These are phyloP conservation scores for Xylariaceae sp. DNA, from an alignment of 2,329 filamentous ascomycete species.

Conservation along the genomic window DNA sequence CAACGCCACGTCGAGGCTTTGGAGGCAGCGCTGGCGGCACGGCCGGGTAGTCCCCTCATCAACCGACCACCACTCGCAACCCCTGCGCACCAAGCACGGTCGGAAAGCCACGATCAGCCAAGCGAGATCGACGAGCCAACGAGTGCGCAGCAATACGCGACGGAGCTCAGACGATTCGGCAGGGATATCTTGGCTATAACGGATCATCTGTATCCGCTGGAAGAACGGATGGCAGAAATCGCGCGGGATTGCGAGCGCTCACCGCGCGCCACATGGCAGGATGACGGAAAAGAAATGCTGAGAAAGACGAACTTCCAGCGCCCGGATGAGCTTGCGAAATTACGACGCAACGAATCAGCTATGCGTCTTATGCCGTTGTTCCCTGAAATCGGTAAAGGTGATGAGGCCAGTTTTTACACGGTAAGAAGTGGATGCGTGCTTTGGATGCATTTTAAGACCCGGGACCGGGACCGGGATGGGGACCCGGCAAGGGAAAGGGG, in stretches of 20 bases:
- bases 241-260: conserved; percentile 13
- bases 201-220: conserved; percentile 14
- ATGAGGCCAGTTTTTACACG: conserved; percentile 17
- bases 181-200: conserved; percentile 15
- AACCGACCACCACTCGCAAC: conserved; percentile 1
- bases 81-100: conserved; percentile 1
- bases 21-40: conserved; percentile 8
- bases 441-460: too few species aligned
- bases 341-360: conserved; percentile 15
- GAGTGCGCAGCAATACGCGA: not conserved
- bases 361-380: conserved; percentile 19
- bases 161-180: conserved; percentile 10
- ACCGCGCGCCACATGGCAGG: not conserved
- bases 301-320: conserved; percentile 18
- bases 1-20: conserved; percentile 15
- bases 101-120: conserved; percentile 4
- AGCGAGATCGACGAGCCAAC: conserved; percentile 1
- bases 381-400: conserved; percentile 20
- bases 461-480: not conserved
- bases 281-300: conserved; percentile 9
- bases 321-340: conserved; percentile 13
- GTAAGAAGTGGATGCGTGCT: conserved; percentile 16
- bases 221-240: conserved; percentile 11
- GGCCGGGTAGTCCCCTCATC: conserved; percentile 1
- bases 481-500: conserved; percentile 15